phyloP scores from a whole-genome alignment of 75 land plant genomes.

The Chamaecyparis obtusa region DNA sequence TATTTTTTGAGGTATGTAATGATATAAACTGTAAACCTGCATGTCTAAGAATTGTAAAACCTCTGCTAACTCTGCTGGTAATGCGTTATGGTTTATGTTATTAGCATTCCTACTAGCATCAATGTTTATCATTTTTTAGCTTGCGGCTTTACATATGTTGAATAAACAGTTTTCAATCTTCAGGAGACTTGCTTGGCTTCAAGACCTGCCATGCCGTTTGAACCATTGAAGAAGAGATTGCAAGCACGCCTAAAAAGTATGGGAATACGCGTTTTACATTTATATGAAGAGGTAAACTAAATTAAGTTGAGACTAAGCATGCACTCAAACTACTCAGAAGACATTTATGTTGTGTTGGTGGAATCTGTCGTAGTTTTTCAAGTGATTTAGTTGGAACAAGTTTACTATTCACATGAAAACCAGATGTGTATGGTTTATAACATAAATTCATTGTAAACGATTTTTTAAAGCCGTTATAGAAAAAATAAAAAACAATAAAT shows the following conservation, averaged over 20 bases:
- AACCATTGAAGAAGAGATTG: constrained; percentile 68
- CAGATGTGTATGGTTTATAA: background rate
- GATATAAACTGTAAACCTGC: background rate
- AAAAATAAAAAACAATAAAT: background rate
- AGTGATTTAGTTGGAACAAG: background rate
- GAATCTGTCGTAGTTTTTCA: background rate
- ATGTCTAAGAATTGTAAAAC: background rate
- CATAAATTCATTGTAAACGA: background rate
- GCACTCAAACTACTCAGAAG: background rate
- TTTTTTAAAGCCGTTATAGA: background rate
- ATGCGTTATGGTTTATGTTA: background rate
- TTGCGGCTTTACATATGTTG: background rate
- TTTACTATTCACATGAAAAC: background rate
- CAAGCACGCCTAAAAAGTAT: constrained; percentile 62
- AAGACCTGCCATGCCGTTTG: constrained; percentile 85
- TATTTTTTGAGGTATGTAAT: constrained; percentile 85
- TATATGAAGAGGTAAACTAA: constrained; percentile 84
- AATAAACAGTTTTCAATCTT: constrained; percentile 2
- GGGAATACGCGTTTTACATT: constrained; percentile 64
- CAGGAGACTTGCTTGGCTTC: constrained; percentile 99
- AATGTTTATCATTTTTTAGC: background rate
- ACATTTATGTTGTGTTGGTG: background rate
- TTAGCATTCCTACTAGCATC: background rate
- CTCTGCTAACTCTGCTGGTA: background rate
- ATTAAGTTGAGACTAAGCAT: background rate